These are phyloP conservation scores for Pseudotsuga menziesii DNA, from an alignment of 75 land plant genomes.

Conservation along the genomic window DNA sequence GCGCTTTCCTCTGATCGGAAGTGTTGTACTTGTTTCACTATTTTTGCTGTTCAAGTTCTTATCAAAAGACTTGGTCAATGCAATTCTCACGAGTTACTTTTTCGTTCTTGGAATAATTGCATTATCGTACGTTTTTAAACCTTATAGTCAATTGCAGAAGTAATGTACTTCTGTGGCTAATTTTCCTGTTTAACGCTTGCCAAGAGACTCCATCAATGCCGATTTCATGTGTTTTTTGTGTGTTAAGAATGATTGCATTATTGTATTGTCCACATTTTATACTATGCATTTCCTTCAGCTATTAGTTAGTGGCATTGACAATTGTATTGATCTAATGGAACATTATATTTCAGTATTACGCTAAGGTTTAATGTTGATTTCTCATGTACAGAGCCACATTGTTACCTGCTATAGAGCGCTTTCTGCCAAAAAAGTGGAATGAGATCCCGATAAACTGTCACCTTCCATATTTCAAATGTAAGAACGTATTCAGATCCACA, in stretches of 20 bases:
- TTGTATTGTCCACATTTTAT: neutral
- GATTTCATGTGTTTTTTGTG: too few relatives aligned
- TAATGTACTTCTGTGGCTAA: neutral
- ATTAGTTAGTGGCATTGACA: neutral
- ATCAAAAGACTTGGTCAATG: constrained; percentile 96
- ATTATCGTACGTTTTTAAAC: constrained; percentile 62
- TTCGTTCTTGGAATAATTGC: constrained; percentile 93
- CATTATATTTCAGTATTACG: neutral
- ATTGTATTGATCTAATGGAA: neutral
- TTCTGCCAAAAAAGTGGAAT: constrained; percentile 73
- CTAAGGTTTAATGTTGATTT: constrained; percentile 5
- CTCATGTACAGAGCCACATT: constrained; percentile 68
- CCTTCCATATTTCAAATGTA: constrained; percentile 74
- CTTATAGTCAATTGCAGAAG: neutral
- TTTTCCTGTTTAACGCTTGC: neutral
- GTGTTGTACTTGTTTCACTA: constrained; percentile 88
- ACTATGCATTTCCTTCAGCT: neutral
- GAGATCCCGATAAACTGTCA: constrained; percentile 50
- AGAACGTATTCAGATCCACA: neutral
- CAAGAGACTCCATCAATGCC: too few relatives aligned
- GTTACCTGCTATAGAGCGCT: constrained; percentile 71
- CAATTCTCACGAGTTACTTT: constrained; percentile 85
- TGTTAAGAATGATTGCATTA: too few relatives aligned
- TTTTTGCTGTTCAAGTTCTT: constrained; percentile 97
- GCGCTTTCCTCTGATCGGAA: constrained; percentile 96